Evolutionary conservation across 2,329 filamentous ascomycete genomes (phyloP).

Genomic region (Alternaria brassicae): DNA sequence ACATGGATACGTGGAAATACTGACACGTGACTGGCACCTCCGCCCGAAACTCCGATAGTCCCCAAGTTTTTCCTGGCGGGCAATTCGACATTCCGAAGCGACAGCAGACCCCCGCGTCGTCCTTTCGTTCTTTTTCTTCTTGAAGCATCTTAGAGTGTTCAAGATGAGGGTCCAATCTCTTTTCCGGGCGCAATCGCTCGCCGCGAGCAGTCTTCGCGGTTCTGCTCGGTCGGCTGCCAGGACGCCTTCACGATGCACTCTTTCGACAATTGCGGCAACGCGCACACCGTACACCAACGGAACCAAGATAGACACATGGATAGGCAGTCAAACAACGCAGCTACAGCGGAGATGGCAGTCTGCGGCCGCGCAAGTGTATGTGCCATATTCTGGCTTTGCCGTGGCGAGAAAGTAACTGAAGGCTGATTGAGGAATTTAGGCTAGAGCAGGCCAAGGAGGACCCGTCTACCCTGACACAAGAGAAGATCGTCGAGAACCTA

Average conservation of each 20-base stretch:
- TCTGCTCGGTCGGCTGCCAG: conserved; percentile 33
- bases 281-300: conserved; percentile 40
- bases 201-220: conserved; percentile 39
- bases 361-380: conserved; percentile 49
- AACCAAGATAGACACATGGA: conserved; percentile 39
- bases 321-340: conserved; percentile 28
- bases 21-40: conserved; percentile 35
- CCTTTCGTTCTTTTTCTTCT: conserved; percentile 30
- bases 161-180: conserved; percentile 48
- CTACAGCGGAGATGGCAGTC: conserved; percentile 48
- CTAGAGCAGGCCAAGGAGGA: conserved; percentile 64
- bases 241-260: conserved; percentile 39
- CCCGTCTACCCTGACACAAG: conserved; percentile 64
- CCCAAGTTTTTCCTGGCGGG: conserved; percentile 38
- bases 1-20: not conserved
- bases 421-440: conserved; percentile 35
- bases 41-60: conserved; percentile 31
- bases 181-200: conserved; percentile 44
- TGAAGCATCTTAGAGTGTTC: conserved; percentile 19
- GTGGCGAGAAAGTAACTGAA: conserved; percentile 15
- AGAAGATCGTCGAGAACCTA: conserved; percentile 79
- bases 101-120: conserved; percentile 38
- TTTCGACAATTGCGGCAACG: conserved; percentile 42
- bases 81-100: conserved; percentile 17
- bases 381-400: conserved; percentile 11